Evolutionary conservation across 768 basidiomycete genomes (phyloP).

Genomic region (Pleurotus tuoliensis): DNA sequence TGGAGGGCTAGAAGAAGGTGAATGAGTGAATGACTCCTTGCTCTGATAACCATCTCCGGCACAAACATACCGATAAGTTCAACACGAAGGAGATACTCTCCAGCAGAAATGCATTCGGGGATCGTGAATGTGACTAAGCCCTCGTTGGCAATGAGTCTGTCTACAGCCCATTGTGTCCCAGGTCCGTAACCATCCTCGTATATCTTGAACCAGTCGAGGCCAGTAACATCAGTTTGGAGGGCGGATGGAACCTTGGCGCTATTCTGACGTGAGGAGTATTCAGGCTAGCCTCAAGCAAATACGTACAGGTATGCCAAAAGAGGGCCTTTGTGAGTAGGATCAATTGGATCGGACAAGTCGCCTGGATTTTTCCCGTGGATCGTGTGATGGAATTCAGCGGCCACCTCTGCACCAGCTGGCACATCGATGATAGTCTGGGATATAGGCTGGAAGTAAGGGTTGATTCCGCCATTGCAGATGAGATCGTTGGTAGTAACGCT

Average conservation of each 20-base stretch:
- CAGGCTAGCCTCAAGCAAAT: neutral
- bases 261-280: conserved; percentile 1
- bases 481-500: conserved; percentile 52
- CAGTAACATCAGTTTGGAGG: conserved; percentile 27
- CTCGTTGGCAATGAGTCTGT: conserved; percentile 34
- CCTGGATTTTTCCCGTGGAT: conserved; percentile 36
- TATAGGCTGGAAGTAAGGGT: conserved; percentile 46
- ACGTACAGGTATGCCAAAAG: conserved; percentile 47
- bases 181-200: conserved; percentile 30
- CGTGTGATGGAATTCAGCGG: conserved; percentile 51
- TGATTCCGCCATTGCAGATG: conserved; percentile 60
- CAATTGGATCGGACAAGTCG: conserved; percentile 45
- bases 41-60: neutral
- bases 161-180: conserved; percentile 33
- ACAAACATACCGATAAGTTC: conserved; percentile 1
- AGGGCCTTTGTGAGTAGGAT: conserved; percentile 50
- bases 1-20: neutral
- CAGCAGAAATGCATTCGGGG: conserved; percentile 13
- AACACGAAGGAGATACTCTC: conserved; percentile 11
- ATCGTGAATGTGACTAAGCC: conserved; percentile 36
- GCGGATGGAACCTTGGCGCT: conserved; percentile 36
- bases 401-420: conserved; percentile 48
- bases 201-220: conserved; percentile 44
- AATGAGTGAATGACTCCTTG: neutral
- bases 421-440: conserved; percentile 42